Evolutionary conservation across 73 alveolate species (phyloP).

Genomic region (Paraurostyla sp.): DNA sequence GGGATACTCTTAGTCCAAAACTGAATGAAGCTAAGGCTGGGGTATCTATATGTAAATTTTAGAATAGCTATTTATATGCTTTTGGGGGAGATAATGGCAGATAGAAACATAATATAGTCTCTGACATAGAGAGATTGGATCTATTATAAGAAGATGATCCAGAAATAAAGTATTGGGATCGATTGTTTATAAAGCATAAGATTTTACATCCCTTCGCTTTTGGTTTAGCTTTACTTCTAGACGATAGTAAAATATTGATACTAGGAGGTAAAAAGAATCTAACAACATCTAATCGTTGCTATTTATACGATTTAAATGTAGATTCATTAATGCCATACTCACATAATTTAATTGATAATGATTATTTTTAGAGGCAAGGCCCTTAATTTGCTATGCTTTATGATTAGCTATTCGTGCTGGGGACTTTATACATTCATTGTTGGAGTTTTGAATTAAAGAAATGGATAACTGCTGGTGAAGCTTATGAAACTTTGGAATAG

Average conservation of each 20-base stretch:
- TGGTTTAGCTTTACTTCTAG: not conserved
- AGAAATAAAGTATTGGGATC: slow-evolving; percentile 1
- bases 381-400: not conserved
- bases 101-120: slow-evolving; percentile 10
- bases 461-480: slow-evolving; percentile 50
- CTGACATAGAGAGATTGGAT: slow-evolving; percentile 40
- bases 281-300: not conserved
- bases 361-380: slow-evolving; percentile 3
- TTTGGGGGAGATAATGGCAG: slow-evolving; percentile 47
- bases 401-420: slow-evolving; percentile 11
- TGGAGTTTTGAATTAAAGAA: not conserved
- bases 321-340: not conserved
- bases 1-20: slow-evolving; percentile 18
- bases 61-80: slow-evolving; percentile 13
- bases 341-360: not conserved
- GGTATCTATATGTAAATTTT: slow-evolving; percentile 12
- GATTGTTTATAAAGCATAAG: not conserved
- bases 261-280: slow-evolving; percentile 30
- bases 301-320: not conserved
- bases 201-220: not conserved
- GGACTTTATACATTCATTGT: slow-evolving; percentile 14
- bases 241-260: slow-evolving; percentile 13
- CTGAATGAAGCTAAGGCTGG: slow-evolving; percentile 9
- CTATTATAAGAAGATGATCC: slow-evolving; percentile 6
- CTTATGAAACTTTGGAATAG: too few species aligned